phyloP scores from a whole-genome alignment of 257 asterid genomes.

The Solanum pinnatisectum region DNA sequence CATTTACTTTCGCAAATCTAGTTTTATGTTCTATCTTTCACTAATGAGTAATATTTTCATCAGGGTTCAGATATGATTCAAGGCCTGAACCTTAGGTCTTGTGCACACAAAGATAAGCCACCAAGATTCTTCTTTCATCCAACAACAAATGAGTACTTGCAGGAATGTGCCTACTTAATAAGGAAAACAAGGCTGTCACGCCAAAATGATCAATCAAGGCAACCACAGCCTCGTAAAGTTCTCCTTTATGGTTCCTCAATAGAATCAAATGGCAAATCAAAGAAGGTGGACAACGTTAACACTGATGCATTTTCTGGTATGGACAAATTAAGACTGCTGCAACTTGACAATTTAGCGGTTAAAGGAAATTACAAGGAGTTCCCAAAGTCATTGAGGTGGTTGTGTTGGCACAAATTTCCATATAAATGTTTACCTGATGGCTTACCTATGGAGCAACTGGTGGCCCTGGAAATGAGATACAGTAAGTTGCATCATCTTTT shows the following conservation, averaged over 20 bases:
- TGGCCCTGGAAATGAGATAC: no score
- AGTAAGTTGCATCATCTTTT: no score
- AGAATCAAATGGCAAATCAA: not conserved
- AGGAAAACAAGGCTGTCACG: rapidly evolving
- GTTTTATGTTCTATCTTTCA: no score
- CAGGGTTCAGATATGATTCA: not conserved
- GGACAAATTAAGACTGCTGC: not conserved
- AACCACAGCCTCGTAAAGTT: not conserved
- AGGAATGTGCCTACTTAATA: not conserved
- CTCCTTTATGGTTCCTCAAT: not conserved
- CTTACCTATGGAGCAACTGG: no score
- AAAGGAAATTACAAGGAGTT: not conserved
- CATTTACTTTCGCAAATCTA: not conserved
- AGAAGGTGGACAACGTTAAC: not conserved
- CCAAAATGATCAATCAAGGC: not conserved
- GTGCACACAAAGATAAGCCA: not conserved
- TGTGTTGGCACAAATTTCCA: not conserved
- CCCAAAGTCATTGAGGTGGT: not conserved
- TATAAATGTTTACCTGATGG: no score
- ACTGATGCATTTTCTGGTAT: not conserved
- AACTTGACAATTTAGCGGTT: not conserved
- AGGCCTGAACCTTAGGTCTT: not conserved
- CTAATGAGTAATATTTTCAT: not conserved
- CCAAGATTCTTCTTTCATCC: not conserved
- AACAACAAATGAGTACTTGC: not conserved